These are phyloP conservation scores for Vachellia pachyceras DNA, from an alignment of 306 rosid species.

Conservation along the genomic window DNA sequence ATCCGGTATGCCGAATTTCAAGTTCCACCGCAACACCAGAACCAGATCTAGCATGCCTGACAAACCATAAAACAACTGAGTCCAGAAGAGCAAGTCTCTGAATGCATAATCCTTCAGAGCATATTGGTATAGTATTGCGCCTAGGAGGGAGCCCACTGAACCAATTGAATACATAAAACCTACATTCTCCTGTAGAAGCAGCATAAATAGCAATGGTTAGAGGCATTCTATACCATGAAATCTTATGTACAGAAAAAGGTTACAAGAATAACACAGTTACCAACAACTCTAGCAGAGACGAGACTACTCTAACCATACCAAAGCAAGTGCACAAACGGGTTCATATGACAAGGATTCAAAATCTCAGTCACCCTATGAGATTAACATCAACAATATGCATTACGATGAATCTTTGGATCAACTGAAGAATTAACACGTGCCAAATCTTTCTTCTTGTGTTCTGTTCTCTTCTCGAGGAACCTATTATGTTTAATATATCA, in stretches of 20 bases:
- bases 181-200: slow-evolving; percentile 70
- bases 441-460: not conserved
- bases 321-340: not conserved
- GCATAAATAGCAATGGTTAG: slow-evolving; percentile 36
- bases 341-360: slow-evolving; percentile 8
- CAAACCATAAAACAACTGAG: slow-evolving; percentile 72
- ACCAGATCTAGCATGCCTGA: slow-evolving; percentile 90
- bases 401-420: not conserved
- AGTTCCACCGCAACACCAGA: slow-evolving; percentile 69
- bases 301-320: not conserved
- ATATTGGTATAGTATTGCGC: slow-evolving; percentile 89
- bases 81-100: slow-evolving; percentile 91
- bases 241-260: slow-evolving; percentile 13
- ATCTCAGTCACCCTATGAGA: not conserved
- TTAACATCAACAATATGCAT: not conserved
- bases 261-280: slow-evolving; percentile 9
- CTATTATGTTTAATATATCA: not conserved
- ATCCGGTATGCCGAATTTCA: slow-evolving; percentile 78
- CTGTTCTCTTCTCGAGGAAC: not conserved
- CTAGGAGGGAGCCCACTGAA: slow-evolving; percentile 81
- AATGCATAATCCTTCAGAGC: slow-evolving; percentile 85
- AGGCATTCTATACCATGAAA: not conserved
- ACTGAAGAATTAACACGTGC: not conserved
- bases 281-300: not conserved
- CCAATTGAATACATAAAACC: slow-evolving; percentile 88